Evolutionary conservation across 345 rosid genomes (phyloP).

Genomic region (Salix exigua): DNA sequence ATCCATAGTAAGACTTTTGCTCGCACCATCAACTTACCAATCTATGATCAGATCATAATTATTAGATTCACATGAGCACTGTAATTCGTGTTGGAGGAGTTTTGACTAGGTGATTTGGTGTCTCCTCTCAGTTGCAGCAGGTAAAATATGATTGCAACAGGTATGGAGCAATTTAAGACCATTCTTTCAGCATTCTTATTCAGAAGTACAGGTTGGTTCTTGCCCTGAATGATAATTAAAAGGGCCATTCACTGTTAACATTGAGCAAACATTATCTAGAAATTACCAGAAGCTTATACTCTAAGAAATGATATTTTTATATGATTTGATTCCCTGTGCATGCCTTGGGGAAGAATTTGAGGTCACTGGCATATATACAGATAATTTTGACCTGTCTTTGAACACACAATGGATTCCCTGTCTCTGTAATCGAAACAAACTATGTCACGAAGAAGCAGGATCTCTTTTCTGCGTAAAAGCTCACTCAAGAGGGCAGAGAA

Average conservation of each 20-base stretch:
- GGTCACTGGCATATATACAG: conserved; percentile 88
- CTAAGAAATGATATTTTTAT: conserved; percentile 89
- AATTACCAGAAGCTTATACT: conserved; percentile 96
- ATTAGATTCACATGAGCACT: conserved; percentile 89
- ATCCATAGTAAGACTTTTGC: conserved; percentile 86
- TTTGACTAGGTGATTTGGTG: conserved; percentile 96
- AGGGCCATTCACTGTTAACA: conserved; percentile 92
- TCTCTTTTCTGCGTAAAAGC: conserved; percentile 92
- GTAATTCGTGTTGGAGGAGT: conserved; percentile 99
- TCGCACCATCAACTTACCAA: conserved; percentile 80
- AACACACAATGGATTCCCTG: conserved; percentile 97
- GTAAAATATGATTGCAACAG: conserved; percentile 93
- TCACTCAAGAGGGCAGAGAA: conserved; percentile 89
- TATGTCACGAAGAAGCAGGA: conserved; percentile 91
- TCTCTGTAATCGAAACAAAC: conserved; percentile 95
- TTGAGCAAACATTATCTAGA: conserved; percentile 84
- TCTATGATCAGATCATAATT: conserved; percentile 91
- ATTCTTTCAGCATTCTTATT: conserved; percentile 92
- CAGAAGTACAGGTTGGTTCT: conserved; percentile 98
- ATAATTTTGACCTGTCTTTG: conserved; percentile 86
- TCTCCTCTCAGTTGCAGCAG: conserved; percentile 25
- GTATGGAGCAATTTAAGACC: conserved; percentile 91
- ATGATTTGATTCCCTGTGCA: conserved; percentile 95
- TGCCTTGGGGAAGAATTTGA: conserved; percentile 98
- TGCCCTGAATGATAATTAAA: conserved; percentile 97